Base-by-base conservation (phyloP, 2,329 filamentous ascomycete genomes). In the Ophiostoma tasmaniense region DNA sequence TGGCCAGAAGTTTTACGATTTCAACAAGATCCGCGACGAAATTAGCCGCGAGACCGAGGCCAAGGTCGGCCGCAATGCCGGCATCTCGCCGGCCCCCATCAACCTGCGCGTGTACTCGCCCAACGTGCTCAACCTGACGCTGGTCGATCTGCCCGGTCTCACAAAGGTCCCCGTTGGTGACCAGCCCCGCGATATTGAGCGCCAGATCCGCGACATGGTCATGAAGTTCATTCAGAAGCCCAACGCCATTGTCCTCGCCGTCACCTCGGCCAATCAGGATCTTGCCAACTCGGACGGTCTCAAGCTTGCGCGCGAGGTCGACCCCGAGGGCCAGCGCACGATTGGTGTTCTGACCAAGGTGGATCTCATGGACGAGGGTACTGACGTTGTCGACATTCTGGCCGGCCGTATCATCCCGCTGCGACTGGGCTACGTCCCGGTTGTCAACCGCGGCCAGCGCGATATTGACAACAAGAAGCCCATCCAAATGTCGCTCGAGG, bases 131-230 rank as follows among this genome's bases (percentile, higher is more conserved):
- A 99, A 96, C 80, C 83, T 99, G 80, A 99, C 95, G 2, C 83
- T 99, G 75, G 95, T 99, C 71, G 95, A 99, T 84, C 81, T 99
- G 76, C 95, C 95, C 3, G 95, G 95, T 75, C 82, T 99, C 77
- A 99, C 95, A 75, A 98, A 99, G 85, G 93, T 97, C 70, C 95
- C 95, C 37, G 98, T 99, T 78, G 95, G 95, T 73, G 95, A 99
- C 78, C 95, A 99, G 78, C 95, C 95, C 8, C 89, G 91, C 75
- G 95, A 99, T 77, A 99, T 99, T 76, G 95, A 99, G 83, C 98
- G 97, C 80, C 95, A 99, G 81, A 99, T 95, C 39, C 88, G 94
- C 73, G 97, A 92, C 74, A 86, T 99, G 75, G 98, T 99, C 75
- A 91, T 93, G 69, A 95, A 99, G 81, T 99, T 97, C 78, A 99